Percentiles rank a stretch among this genome's conserved stretches.
These are phyloP conservation scores for Spergularia marina DNA, from an alignment of 148 eudicot species.

Conservation along the genomic window DNA sequence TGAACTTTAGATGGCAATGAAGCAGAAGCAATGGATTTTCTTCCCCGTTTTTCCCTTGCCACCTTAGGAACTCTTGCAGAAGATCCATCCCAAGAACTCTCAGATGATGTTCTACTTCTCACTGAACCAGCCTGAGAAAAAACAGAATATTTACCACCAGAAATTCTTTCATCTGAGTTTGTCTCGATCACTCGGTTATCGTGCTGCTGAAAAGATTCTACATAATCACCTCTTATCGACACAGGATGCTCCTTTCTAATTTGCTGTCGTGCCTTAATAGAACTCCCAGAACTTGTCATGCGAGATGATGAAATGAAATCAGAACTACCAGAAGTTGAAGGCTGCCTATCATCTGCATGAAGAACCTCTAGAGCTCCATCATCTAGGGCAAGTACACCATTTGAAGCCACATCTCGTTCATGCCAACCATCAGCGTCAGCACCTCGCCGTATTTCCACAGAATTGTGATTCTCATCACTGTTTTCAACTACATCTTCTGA, in stretches of 20 bases:
- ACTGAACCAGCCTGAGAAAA: slow-evolving; percentile 54
- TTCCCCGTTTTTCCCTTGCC: slow-evolving; percentile 61
- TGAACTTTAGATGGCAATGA: slow-evolving; percentile 32
- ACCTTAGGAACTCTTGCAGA: slow-evolving; percentile 52
- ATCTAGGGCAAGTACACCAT: slow-evolving; percentile 42
- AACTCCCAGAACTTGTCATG: slow-evolving; percentile 35
- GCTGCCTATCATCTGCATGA: slow-evolving; percentile 44
- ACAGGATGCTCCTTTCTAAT: slow-evolving; percentile 41
- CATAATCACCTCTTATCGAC: slow-evolving; percentile 29
- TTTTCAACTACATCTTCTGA: slow-evolving; percentile 39
- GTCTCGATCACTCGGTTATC: slow-evolving; percentile 41
- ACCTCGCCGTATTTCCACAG: slow-evolving; percentile 38
- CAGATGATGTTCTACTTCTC: slow-evolving; percentile 74
- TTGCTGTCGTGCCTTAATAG: slow-evolving; percentile 41
- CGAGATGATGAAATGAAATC: slow-evolving; percentile 42
- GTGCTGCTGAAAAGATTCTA: slow-evolving; percentile 33
- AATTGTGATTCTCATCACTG: slow-evolving; percentile 40
- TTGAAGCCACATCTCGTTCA: slow-evolving; percentile 46
- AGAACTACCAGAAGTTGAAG: slow-evolving; percentile 32
- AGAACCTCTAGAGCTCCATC: slow-evolving; percentile 37
- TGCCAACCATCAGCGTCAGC: slow-evolving; percentile 56
- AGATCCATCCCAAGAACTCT: slow-evolving; percentile 90
- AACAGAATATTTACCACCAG: slow-evolving; percentile 55
- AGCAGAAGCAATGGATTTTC: slow-evolving; percentile 33
- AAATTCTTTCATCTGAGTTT: slow-evolving; percentile 58